Conservation (phyloP, 2,329 filamentous ascomycete species). For the Zymoseptoria crescenta region DNA sequence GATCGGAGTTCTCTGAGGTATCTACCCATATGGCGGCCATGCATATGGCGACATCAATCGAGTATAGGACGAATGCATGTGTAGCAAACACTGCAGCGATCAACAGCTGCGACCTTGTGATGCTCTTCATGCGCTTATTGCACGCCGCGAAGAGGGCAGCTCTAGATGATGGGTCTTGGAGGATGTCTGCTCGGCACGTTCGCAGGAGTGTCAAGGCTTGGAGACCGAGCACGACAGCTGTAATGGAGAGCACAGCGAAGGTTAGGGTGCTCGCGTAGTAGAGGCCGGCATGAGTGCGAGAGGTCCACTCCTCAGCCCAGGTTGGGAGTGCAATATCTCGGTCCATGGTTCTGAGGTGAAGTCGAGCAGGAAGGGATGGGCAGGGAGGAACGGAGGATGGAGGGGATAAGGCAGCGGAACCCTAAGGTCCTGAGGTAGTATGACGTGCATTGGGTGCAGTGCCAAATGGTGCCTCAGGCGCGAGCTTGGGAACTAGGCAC, state of each 20-base stretch:
- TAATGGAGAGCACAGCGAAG: neutral
- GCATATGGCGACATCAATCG: constrained; percentile 13
- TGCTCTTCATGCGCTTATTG: neutral
- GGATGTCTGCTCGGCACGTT: neutral
- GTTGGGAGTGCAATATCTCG: neutral
- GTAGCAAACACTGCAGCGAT: constrained; percentile 10
- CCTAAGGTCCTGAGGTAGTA: too few relatives aligned
- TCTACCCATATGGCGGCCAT: constrained; percentile 10
- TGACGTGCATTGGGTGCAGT: too few relatives aligned
- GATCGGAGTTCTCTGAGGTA: constrained; percentile 5
- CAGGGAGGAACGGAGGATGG: neutral
- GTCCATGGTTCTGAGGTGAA: neutral
- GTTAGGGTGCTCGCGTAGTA: neutral
- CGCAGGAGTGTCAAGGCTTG: neutral
- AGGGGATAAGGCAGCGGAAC: too few relatives aligned
- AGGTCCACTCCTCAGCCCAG: neutral
- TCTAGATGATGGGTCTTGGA: neutral
- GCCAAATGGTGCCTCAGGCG: too few relatives aligned
- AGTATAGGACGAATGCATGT: constrained; percentile 9
- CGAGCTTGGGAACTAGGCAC: too few relatives aligned
- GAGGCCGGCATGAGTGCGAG: neutral
- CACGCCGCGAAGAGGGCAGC: neutral
- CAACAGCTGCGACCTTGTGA: constrained; percentile 3
- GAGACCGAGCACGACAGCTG: neutral
- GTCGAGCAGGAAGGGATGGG: neutral